Percentiles rank a stretch among this genome's conserved stretches.
Conservation (phyloP, 2,329 filamentous ascomycete species). For the Tolypocladium ophioglossoides region DNA sequence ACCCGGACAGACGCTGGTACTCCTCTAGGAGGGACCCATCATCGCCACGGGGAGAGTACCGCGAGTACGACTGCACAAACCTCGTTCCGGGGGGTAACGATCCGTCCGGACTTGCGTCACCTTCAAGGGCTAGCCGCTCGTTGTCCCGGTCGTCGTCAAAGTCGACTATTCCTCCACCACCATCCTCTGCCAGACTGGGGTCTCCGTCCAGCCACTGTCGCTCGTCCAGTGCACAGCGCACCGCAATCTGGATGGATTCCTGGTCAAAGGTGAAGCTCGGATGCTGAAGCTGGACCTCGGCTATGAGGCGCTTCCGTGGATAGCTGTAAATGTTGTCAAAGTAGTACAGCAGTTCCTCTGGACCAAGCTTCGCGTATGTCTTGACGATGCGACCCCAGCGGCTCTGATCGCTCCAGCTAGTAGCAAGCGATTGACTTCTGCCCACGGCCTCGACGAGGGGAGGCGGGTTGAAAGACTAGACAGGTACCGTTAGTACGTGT, state of each 20-base stretch:
- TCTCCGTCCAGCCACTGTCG: constrained; percentile 21
- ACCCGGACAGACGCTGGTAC: constrained; percentile 8
- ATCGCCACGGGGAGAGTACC: constrained; percentile 29
- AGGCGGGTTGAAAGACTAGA: constrained; percentile 10
- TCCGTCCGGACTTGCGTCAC: constrained; percentile 28
- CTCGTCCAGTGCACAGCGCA: constrained; percentile 27
- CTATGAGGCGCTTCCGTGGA: constrained; percentile 32
- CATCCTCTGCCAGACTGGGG: constrained; percentile 21
- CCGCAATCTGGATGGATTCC: constrained; percentile 31
- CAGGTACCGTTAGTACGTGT: constrained; percentile 1
- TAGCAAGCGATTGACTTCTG: constrained; percentile 19
- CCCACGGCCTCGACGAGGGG: constrained; percentile 13
- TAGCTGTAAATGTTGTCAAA: constrained; percentile 36
- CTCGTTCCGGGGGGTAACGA: constrained; percentile 18
- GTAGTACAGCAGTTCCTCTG: constrained; percentile 37
- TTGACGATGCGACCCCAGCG: constrained; percentile 28
- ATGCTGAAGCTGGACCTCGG: constrained; percentile 27
- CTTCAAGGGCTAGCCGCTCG: constrained; percentile 15
- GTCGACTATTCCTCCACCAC: constrained; percentile 29
- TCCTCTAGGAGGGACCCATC: constrained; percentile 25
- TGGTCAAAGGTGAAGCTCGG: constrained; percentile 33
- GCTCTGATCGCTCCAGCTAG: constrained; percentile 25
- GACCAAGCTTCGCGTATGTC: constrained; percentile 38
- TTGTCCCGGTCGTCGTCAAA: constrained; percentile 27
- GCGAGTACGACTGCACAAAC: constrained; percentile 18